Evolutionary conservation across 176 grass and related monocot genomes (phyloP), one percentile per base, ranked within the genome.

Genomic region (Oryza longistaminata): DNA sequence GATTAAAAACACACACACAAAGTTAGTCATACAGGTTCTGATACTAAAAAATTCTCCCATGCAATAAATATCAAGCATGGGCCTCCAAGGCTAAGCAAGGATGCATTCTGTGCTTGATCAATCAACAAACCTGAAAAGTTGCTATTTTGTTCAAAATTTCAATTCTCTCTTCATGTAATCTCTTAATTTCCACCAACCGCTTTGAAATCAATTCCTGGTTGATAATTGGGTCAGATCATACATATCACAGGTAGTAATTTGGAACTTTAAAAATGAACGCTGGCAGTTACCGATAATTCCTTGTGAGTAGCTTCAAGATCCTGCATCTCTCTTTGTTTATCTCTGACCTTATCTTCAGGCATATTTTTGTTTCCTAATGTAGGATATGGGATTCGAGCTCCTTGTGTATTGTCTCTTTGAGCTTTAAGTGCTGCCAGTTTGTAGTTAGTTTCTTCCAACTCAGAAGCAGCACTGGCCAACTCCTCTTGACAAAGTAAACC

Each of bases 81-180:
- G 35, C 37, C 0, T 33, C 2, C 8, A 73, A 64, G 6, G 44
- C 25, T 62, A 62, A 24, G 21, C 58, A 62, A 62, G n/a, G 58
- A 9, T 35, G 37, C n/a, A 61, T 61, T 61, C 19, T 61, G 58
- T 22, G 50, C 24, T 31, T 79, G 1, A 49, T 73, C 21, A 31
- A 69, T 82, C 29, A 90, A 86, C 86, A 71, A 89, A 99, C 97
- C 97, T 92, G 89, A 82, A 91, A 88, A 86, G 66, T 58, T 60
- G 92, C 87, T 80, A 96, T 68, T 82, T 94, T 96, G 77, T 89
- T 96, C 78, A 99, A 70, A 89, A 90, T 94, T 86, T 89, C 90
- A 70, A 91, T 92, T 92, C 90, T 94, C 75, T 99, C 90, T 87
- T 94, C 90, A 62, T 99, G 90, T 66, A 99, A 72, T 88, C 92